Percentiles rank a stretch among this genome's conserved stretches.
Conservation (phyloP, 345 rosid genomes). For the Draba incana region DNA sequence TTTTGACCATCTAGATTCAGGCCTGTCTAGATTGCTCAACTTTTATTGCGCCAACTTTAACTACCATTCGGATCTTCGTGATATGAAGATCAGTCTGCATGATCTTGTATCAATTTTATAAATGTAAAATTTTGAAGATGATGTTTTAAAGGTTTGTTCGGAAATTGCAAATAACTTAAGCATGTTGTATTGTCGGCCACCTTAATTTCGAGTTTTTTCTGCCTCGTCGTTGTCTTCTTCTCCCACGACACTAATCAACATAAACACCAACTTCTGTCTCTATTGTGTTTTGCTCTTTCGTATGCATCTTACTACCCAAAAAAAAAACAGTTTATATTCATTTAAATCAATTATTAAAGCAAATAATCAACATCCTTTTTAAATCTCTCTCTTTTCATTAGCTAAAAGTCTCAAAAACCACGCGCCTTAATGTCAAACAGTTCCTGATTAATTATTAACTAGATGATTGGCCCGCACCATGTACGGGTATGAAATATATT, state of each 20-base stretch:
- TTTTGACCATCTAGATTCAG: not conserved
- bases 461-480: no score
- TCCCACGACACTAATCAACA: constrained; percentile 40
- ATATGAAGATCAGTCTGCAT: constrained; percentile 37
- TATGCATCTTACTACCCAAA: constrained; percentile 34
- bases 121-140: not conserved
- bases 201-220: constrained; percentile 29
- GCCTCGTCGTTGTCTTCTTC: constrained; percentile 42
- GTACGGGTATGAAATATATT: no score
- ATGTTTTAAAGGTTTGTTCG: constrained; percentile 28
- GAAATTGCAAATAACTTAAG: constrained; percentile 37
- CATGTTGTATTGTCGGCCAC: constrained; percentile 55
- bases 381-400: not conserved
- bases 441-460: constrained; percentile 1
- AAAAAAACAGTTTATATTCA: not conserved
- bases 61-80: constrained; percentile 19
- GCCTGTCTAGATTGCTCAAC: not conserved
- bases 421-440: constrained; percentile 28
- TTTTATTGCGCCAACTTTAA: not conserved
- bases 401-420: constrained; percentile 3
- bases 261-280: constrained; percentile 38
- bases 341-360: constrained; percentile 10
- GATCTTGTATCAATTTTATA: constrained; percentile 28
- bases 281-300: constrained; percentile 30
- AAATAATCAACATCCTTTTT: constrained; percentile 4